Base-by-base conservation (phyloP, 768 basidiomycete genomes). In the Serendipita sp. region DNA sequence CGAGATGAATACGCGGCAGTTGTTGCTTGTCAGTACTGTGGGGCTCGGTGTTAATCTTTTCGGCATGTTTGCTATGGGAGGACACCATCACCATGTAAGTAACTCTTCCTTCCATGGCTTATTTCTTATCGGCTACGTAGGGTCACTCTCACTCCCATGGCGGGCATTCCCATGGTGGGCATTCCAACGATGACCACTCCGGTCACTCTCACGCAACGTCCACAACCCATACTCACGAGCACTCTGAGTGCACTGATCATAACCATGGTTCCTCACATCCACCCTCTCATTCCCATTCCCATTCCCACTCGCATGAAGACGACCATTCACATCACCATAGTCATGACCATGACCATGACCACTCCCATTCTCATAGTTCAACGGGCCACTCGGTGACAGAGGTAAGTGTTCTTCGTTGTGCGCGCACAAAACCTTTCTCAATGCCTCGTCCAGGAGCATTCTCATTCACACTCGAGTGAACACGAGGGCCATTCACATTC, bases 41-140 rank as follows among this genome's bases (percentile, higher is more conserved):
- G 96, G 96, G 5, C 76, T 99, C 9, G 91, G 78, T 1, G 92
- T 99, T 51, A 99, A 99, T 71, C 74, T 99, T 20, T 98, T 97
- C 68, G 96, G 96, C 41, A 96, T 99, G 92, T 90, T 93, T 70
- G 96, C 96, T 0, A 99, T 96, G 79, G 96, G 96, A 3, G 93
- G 92, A 2, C 91, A 94, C 71, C 86, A 88, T 70, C 89, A 90
- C 66, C 88, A 89, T 75, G 87, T 88, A 22, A 75, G 43, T 76
- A 75, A 5, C 61, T 65, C 34, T 38, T 65, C 50, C 53, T 45
- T 43, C 50, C 43, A 34, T 60, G 33, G 65, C 24, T 5, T 17
- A 30, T 50, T 17, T 30, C 42, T 50, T 26, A 30, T n/a, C 24
- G 22, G n/a, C 3, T 4, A 5, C 28, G 1, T 77, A 79, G 74